These are phyloP conservation scores for Fragilaria crotonensis DNA, from an alignment of 108 stramenopile species.

Conservation along the genomic window DNA sequence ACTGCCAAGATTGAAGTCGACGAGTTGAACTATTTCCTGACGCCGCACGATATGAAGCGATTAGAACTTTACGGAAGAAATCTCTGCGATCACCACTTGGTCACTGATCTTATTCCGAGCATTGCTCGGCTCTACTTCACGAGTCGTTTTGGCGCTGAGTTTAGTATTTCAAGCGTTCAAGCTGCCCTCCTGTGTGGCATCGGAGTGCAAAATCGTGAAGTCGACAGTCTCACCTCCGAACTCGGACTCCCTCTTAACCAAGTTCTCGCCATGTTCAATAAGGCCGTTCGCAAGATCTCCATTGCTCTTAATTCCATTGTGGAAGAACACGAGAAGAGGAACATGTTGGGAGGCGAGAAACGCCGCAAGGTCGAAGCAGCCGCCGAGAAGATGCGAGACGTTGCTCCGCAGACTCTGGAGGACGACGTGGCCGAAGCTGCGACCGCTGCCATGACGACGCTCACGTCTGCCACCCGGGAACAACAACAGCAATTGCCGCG, in stretches of 20 bases:
- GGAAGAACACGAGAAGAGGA: constrained; percentile 66
- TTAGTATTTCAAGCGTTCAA: constrained; percentile 83
- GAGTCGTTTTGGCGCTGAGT: constrained; percentile 65
- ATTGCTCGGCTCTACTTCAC: constrained; percentile 89
- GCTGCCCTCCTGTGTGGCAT: constrained; percentile 84
- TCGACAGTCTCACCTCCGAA: constrained; percentile 75
- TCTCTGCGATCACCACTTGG: constrained; percentile 96
- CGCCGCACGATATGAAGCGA: constrained; percentile 94
- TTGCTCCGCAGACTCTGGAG: constrained; percentile 65
- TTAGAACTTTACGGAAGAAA: constrained; percentile 95
- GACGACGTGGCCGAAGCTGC: constrained; percentile 77
- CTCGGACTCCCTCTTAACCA: constrained; percentile 84
- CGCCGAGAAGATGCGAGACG: constrained; percentile 49
- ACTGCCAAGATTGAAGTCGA: constrained; percentile 44
- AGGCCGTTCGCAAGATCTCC: constrained; percentile 86
- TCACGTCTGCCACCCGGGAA: constrained; percentile 6
- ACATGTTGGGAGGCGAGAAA: constrained; percentile 55
- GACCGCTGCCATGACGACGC: constrained; percentile 43
- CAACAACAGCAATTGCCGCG: constrained; percentile 16
- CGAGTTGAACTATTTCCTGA: constrained; percentile 79
- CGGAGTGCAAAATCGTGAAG: constrained; percentile 78
- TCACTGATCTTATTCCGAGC: constrained; percentile 90
- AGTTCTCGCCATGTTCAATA: constrained; percentile 95
- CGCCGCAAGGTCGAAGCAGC: constrained; percentile 38
- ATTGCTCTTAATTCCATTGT: constrained; percentile 68